These are phyloP conservation scores for Rhamnella rubrinervis DNA, from an alignment of 331 rosid species.

Conservation along the genomic window DNA sequence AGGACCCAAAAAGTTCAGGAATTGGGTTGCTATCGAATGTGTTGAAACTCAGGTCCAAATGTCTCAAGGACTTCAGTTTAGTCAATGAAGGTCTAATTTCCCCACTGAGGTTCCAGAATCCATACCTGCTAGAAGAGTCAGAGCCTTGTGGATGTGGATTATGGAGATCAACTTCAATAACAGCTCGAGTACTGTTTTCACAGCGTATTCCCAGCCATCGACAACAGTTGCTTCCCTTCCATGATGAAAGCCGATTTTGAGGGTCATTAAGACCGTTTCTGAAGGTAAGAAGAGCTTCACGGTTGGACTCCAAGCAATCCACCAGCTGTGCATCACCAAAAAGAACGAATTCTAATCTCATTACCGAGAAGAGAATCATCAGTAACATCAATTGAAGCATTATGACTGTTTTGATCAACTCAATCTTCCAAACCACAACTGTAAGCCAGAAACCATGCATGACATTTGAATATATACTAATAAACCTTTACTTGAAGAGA, in stretches of 20 bases:
- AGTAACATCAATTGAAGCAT: not conserved
- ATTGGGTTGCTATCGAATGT: constrained; percentile 28
- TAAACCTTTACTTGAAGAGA: not conserved
- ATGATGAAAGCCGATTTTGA: constrained; percentile 28
- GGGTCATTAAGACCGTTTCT: constrained; percentile 43
- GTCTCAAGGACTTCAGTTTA: constrained; percentile 32
- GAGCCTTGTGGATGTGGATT: constrained; percentile 18
- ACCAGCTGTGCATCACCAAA: constrained; percentile 3
- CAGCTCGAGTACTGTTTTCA: constrained; percentile 12
- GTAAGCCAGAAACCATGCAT: not conserved
- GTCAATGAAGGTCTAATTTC: constrained; percentile 47
- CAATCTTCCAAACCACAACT: not conserved
- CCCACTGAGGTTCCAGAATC: constrained; percentile 37
- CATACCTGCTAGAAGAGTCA: constrained; percentile 29
- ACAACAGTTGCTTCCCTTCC: constrained; percentile 33
- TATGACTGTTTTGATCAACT: constrained; percentile 19
- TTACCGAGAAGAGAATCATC: constrained; percentile 4
- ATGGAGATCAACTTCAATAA: constrained; percentile 29
- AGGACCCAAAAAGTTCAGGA: constrained; percentile 7
- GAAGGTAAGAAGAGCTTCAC: constrained; percentile 46
- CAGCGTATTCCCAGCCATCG: constrained; percentile 28
- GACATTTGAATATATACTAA: not conserved
- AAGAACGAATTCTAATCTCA: not conserved
- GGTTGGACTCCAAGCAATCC: constrained; percentile 28
- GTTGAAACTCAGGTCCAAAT: constrained; percentile 50